A percentile compares a stretch with the other conserved stretches of the same genome.
These are phyloP conservation scores for Arthrocladium fulminans DNA, from an alignment of 2,329 filamentous ascomycete species.

Conservation along the genomic window DNA sequence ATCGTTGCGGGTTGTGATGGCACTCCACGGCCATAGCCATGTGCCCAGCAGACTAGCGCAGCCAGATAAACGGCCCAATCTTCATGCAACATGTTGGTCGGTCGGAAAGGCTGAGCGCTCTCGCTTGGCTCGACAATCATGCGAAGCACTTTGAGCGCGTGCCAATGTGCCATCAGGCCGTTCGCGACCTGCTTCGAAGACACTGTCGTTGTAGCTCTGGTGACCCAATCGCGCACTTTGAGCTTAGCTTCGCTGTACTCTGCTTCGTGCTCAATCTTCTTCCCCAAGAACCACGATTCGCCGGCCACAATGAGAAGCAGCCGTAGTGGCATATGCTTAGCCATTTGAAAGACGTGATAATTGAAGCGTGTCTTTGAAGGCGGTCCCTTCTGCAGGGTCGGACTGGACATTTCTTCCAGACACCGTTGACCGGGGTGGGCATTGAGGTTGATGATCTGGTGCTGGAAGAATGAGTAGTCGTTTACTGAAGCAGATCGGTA, in stretches of 20 bases:
- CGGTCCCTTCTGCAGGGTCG: neutral
- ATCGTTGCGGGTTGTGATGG: neutral
- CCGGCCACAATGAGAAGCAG: slow-evolving; percentile 28
- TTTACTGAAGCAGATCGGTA: neutral
- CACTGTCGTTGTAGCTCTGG: slow-evolving; percentile 6
- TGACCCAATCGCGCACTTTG: slow-evolving; percentile 25
- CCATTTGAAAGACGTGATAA: slow-evolving; percentile 26
- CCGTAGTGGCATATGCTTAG: slow-evolving; percentile 26
- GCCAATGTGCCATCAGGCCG: slow-evolving; percentile 27
- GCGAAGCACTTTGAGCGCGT: slow-evolving; percentile 24
- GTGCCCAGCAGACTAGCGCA: slow-evolving; percentile 29
- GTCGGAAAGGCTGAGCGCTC: slow-evolving; percentile 12
- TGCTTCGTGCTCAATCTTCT: slow-evolving; percentile 27
- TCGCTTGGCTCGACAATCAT: slow-evolving; percentile 11
- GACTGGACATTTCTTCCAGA: slow-evolving; percentile 3
- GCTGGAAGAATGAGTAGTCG: slow-evolving; percentile 6
- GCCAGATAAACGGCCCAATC: slow-evolving; percentile 29
- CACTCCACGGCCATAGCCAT: slow-evolving; percentile 18
- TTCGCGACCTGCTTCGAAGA: slow-evolving; percentile 16
- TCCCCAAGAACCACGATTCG: slow-evolving; percentile 31
- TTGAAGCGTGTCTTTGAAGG: slow-evolving; percentile 20
- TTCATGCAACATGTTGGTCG: slow-evolving; percentile 26
- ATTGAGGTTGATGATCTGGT: slow-evolving; percentile 7
- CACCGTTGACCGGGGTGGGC: neutral
- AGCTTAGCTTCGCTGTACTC: slow-evolving; percentile 27